Base-by-base conservation (phyloP, 768 basidiomycete genomes). In the Tylopilus subfusipes region DNA sequence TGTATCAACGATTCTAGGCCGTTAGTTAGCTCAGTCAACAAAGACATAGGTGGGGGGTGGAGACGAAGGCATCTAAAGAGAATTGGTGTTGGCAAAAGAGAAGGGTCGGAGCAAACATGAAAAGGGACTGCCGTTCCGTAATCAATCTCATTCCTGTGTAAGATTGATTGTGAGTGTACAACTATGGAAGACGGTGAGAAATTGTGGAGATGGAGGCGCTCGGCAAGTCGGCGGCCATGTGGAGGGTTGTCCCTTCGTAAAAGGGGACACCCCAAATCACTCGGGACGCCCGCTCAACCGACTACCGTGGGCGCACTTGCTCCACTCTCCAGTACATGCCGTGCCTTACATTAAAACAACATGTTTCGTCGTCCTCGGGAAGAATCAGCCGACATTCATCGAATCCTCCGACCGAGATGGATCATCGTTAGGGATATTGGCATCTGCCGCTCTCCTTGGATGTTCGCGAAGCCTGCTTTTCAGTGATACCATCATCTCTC, bases 171-270 rank as follows among this genome's bases (percentile, higher is more conserved):
- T 57, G 59, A 63, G 65, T 42, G 24, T 53, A 68, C 57, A 62
- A 60, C 54, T 68, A 62, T 60, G 47, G 62, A 54, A 57, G 51
- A 55, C 25, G 57, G 69, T 70, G 70, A 60, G 70, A 72, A 66
- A 72, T 18, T 72, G 68, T 70, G 68, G 68, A 70, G 64, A 70
- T 52, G 42, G 53, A 57, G 60, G 59, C 38, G 48, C 39, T 70
- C 68, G 68, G 68, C 68, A 70, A 70, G 49, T 72, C 68, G 68
- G 68, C 68, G 47, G 48, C 55, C 56, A 60, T 60, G 56, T 50
- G 53, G 22, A 55, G 24, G 50, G 24, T 47, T 36, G 19, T 44
- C 30, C 52, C 42, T 34, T 49, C 0, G 38, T 49, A 40, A 60
- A 55, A 38, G 58, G 58, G 57, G 46, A 53, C 65, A 69, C 67